Base-by-base conservation (phyloP, 2,329 filamentous ascomycete species). In the Ilyonectria sp. region DNA sequence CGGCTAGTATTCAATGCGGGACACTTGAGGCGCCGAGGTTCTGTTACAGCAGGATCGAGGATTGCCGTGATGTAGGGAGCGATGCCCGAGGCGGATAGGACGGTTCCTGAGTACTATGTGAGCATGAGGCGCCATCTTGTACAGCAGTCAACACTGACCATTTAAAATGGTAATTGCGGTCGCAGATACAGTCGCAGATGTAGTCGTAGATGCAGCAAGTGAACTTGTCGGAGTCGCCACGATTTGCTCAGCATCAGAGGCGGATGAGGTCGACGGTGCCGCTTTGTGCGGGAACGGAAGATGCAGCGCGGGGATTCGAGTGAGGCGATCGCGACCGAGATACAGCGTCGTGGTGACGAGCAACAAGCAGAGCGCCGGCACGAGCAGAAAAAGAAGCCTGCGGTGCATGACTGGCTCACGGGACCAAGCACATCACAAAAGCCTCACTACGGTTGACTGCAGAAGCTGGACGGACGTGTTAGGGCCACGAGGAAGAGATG, bases 81-180 rank as follows among this genome's bases (percentile, higher is more conserved):
- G 11, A 77, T 71, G 19, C 57, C 67, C 21, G 67, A 58, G 9
- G 71, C 60, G 0, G 68, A 63, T 4, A 76, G 58, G 35, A 70
- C 52, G 6, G 4, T 85, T 75, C 0, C 82, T 83, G 71, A 83
- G 83, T 21, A 82, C 0, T n/a, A 46, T 72, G 4, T 67, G 40
- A 29, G 33, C 10, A n/a, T 17, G 62, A 13, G 11, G 44, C 7
- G 44, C 15, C 47, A 10, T 57, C 13, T 33, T 33, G 31, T 11
- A 11, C 31, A 33, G 31, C 3, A 6, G 3, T 9, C 2, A 13
- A 3, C 33, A 33, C 7, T 46, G 43, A 68, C 71, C 71, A 35
- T 73, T 58, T 50, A 35, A 43, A 10, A 73, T 68, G 4, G 26
- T 26, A 1, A 40, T 46, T 8, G 52, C 37, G 6, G 29, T 47